These are phyloP conservation scores for Schwanniomyces vanrijiae DNA, from an alignment of 805 yeast species.

Conservation along the genomic window DNA sequence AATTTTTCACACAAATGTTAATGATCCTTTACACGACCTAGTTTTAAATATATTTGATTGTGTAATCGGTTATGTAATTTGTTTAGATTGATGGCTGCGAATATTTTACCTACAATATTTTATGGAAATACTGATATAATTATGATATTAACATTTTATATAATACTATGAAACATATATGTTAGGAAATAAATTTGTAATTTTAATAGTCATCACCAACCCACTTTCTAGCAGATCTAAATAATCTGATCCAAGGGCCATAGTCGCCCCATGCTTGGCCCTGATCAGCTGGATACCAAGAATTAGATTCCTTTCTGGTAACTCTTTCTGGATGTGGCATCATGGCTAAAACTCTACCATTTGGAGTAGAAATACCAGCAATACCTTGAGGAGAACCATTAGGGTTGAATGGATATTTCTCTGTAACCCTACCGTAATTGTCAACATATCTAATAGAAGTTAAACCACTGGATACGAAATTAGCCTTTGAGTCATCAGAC, in stretches of 20 bases:
- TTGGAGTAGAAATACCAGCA: slow-evolving; percentile 85
- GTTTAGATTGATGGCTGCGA: not conserved
- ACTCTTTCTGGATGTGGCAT: slow-evolving; percentile 99
- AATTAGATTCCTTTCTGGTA: slow-evolving; percentile 80
- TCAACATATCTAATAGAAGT: slow-evolving; percentile 81
- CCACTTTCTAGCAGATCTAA: slow-evolving; percentile 93
- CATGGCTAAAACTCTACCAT: slow-evolving; percentile 95
- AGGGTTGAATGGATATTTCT: slow-evolving; percentile 89
- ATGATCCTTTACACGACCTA: not conserved
- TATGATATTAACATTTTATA: not conserved
- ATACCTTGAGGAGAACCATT: slow-evolving; percentile 94
- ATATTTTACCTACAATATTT: not conserved
- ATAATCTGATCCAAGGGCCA: slow-evolving; percentile 95
- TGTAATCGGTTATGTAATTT: not conserved
- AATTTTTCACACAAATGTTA: not conserved
- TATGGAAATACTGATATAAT: not conserved
- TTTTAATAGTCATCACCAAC: slow-evolving; percentile 48
- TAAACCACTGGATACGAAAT: slow-evolving; percentile 53
- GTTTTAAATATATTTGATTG: not conserved
- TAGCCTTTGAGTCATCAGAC: slow-evolving; percentile 37
- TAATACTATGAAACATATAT: not conserved
- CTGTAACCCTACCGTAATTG: slow-evolving; percentile 84
- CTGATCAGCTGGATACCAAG: slow-evolving; percentile 74
- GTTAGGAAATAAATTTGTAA: not conserved
- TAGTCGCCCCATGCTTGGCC: slow-evolving; percentile 72